Base-by-base conservation (phyloP, 371 early-diverging fungal species). In the Polyrhizophydium stewartii region DNA sequence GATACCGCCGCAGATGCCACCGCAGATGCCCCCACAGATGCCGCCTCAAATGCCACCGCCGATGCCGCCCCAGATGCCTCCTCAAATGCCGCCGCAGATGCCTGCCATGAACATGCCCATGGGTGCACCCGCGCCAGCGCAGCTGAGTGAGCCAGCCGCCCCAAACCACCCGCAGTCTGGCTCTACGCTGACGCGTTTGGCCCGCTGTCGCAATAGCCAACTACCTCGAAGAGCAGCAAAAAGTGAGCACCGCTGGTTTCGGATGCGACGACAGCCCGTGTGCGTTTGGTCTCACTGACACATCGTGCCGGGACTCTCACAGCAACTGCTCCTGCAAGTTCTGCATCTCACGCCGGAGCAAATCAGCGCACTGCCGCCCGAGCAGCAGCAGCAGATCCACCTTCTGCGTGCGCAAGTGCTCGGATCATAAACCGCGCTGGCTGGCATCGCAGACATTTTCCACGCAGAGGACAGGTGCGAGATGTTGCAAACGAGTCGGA, bases 331-430 rank as follows among this genome's bases (percentile, higher is more conserved):
- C 5, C 61, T 80, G 53, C 83, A 84, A 58, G 77, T 87, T 1
- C 35, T 87, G 47, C 76, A 74, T 22, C 61, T 87, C 52, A 77
- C 87, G 0, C 81, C 77, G 9, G 81, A 81, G 13, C 85, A 87
- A 56, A 79, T 87, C 41, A 74, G 73, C 12, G 67, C 73, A 0
- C 58, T 87, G 32, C 85, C 87, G 40, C 67, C 78, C 38, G 86
- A 82, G 21, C 81, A 87, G 67, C 68, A 79, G 27, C 72, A 79
- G 16, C 74, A 81, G 52, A 74, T 85, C 33, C 47, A 82, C 25
- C 71, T 71, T 37, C 62, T 84, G 63, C 75, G 53, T n/a, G 53
- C 53, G 5, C 25, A 25, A 7, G 53, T 53, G n/a, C 19, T 53
- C 19, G 53, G 53, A n/a, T n/a, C n/a, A n/a, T n/a, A n/a, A n/a